Percentiles rank a stretch among this genome's conserved stretches.
Conservation (phyloP, 306 rosid genomes). For the Inga leiocalycina region DNA sequence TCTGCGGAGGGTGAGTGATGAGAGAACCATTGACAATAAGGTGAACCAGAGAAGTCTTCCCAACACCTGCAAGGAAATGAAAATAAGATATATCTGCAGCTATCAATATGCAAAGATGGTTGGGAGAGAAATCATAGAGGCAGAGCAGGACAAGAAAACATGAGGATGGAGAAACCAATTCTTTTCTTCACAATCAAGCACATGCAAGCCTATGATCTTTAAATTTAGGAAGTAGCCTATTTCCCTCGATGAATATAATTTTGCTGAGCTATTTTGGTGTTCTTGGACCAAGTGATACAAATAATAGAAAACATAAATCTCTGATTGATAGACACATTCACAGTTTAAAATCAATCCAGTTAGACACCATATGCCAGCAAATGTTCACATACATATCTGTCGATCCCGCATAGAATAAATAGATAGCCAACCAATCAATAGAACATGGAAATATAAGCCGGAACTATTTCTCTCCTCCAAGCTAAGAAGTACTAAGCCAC, state of each 20-base stretch:
- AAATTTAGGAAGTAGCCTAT: constrained; percentile 12
- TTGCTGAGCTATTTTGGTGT: constrained; percentile 22
- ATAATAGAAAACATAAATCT: constrained; percentile 10
- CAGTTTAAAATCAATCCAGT: not conserved
- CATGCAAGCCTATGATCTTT: constrained; percentile 26
- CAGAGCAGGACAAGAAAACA: constrained; percentile 14
- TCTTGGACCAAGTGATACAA: not conserved
- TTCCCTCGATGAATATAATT: not conserved
- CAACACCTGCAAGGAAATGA: constrained; percentile 70
- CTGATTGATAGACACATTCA: not conserved
- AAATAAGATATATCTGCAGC: constrained; percentile 28
- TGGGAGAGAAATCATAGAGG: constrained; percentile 3
- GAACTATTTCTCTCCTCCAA: constrained; percentile 23
- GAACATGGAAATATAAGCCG: constrained; percentile 12
- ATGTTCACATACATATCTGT: constrained; percentile 12
- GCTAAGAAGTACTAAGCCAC: constrained; percentile 12
- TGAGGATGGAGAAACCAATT: constrained; percentile 1
- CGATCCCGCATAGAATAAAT: not conserved
- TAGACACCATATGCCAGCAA: not conserved
- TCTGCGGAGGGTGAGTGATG: constrained; percentile 71
- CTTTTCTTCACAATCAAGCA: constrained; percentile 15
- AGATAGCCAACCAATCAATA: constrained; percentile 9
- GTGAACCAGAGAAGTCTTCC: constrained; percentile 90
- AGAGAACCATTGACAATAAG: constrained; percentile 84
- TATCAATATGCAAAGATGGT: not conserved